Evolutionary conservation across 768 basidiomycete genomes (phyloP).

Genomic region (Boletellus ananas): DNA sequence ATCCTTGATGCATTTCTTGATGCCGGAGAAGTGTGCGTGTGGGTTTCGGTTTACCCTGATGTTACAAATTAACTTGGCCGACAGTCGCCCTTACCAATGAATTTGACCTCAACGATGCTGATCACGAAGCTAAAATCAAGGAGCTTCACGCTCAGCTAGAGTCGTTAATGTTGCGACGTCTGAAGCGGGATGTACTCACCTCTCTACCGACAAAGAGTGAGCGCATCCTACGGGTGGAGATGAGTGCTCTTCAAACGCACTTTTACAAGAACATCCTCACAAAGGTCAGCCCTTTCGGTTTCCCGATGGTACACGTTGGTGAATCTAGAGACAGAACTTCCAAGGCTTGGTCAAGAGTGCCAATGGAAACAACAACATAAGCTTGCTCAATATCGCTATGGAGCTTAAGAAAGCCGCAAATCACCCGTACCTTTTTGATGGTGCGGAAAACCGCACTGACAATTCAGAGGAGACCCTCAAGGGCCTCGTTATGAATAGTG

Average conservation of each 20-base stretch:
- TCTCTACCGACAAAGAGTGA: constrained; percentile 97
- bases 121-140: constrained; percentile 94
- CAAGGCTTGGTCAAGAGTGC: constrained; percentile 87
- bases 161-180: constrained; percentile 87
- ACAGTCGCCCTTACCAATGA: constrained; percentile 90
- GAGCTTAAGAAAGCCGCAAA: constrained; percentile 98
- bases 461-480: constrained; percentile 81
- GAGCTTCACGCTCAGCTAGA: constrained; percentile 92
- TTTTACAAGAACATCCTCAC: constrained; percentile 99
- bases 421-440: constrained; percentile 97
- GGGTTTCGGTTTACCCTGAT: neutral
- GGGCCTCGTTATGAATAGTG: constrained; percentile 97
- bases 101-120: constrained; percentile 89
- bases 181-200: constrained; percentile 96
- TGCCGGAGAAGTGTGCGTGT: constrained; percentile 91
- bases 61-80: constrained; percentile 9
- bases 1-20: constrained; percentile 98
- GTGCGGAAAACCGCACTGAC: constrained; percentile 68
- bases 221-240: constrained; percentile 94
- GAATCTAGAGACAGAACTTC: constrained; percentile 65
- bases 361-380: constrained; percentile 86
- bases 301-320: neutral
- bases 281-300: constrained; percentile 47
- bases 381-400: constrained; percentile 97
- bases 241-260: constrained; percentile 93